Conservation (phyloP, 345 rosid genomes). For the Luvunga scandens region DNA sequence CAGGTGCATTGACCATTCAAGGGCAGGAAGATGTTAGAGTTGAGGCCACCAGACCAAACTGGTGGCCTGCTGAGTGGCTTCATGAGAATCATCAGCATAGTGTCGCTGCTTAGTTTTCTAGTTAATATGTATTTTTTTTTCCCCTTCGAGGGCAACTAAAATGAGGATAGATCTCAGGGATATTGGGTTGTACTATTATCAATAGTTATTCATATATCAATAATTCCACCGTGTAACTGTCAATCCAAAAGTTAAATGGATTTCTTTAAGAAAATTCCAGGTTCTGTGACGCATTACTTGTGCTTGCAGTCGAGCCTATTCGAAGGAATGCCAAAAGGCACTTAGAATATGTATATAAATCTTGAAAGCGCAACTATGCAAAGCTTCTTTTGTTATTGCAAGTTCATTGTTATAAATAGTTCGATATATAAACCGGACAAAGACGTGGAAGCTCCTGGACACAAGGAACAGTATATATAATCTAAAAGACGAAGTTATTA, state of each 20-base stretch:
- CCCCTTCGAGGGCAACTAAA: not conserved
- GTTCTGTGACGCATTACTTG: not conserved
- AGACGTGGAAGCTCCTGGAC: not conserved
- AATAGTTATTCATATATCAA: not conserved
- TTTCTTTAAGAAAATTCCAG: not conserved
- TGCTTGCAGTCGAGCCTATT: not conserved
- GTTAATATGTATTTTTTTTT: not conserved
- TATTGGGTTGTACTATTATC: not conserved
- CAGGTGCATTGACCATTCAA: conserved; percentile 37
- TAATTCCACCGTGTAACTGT: not conserved
- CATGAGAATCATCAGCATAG: conserved; percentile 37
- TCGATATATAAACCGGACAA: not conserved
- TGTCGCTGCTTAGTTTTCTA: conserved; percentile 32
- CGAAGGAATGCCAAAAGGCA: not conserved
- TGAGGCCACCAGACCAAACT: conserved; percentile 60
- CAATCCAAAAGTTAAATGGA: not conserved
- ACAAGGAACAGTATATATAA: not conserved
- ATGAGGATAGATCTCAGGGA: not conserved
- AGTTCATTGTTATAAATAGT: not conserved
- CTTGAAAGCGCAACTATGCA: no score
- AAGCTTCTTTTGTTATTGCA: not conserved
- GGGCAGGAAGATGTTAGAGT: conserved; percentile 61
- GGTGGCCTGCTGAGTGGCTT: conserved; percentile 91
- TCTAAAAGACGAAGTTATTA: not conserved
- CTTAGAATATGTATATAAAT: not conserved